Evolutionary conservation across 441 rosid species (phyloP).

Genomic region (Sinapis alba): DNA sequence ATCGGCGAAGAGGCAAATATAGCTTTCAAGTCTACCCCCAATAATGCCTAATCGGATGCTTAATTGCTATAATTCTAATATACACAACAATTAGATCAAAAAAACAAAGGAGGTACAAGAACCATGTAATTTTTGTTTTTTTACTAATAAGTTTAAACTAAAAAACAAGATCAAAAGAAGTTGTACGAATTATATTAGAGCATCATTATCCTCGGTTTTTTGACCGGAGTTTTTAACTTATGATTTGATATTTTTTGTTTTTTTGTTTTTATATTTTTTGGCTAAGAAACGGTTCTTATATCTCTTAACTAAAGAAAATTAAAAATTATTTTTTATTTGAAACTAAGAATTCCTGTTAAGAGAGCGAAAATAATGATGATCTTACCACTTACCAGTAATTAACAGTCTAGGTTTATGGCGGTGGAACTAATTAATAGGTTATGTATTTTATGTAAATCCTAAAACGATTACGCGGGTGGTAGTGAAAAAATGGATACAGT

Average conservation of each 20-base stretch:
- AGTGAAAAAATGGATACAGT: not conserved
- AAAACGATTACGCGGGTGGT: not conserved
- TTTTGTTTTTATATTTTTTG: too few species aligned
- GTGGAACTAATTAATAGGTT: not conserved
- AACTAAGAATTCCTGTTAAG: too few species aligned
- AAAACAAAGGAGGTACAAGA: not conserved
- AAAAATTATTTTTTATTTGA: too few species aligned
- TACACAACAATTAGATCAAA: not conserved
- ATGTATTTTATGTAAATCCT: not conserved
- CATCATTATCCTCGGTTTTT: too few species aligned
- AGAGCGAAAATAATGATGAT: too few species aligned
- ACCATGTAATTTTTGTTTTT: not conserved
- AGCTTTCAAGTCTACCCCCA: conserved; percentile 2
- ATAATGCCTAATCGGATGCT: conserved; percentile 15
- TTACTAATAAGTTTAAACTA: not conserved
- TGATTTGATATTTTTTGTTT: too few species aligned
- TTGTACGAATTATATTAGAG: not conserved
- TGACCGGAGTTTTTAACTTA: too few species aligned
- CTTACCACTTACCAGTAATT: not conserved
- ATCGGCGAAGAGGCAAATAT: conserved; percentile 31
- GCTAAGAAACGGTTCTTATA: too few species aligned
- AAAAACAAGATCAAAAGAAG: not conserved
- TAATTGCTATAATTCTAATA: not conserved
- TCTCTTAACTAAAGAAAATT: too few species aligned
- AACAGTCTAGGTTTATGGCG: not conserved